These are phyloP conservation scores for Dactylellina drechsleri DNA, from an alignment of 2,329 filamentous ascomycete species.

Conservation along the genomic window DNA sequence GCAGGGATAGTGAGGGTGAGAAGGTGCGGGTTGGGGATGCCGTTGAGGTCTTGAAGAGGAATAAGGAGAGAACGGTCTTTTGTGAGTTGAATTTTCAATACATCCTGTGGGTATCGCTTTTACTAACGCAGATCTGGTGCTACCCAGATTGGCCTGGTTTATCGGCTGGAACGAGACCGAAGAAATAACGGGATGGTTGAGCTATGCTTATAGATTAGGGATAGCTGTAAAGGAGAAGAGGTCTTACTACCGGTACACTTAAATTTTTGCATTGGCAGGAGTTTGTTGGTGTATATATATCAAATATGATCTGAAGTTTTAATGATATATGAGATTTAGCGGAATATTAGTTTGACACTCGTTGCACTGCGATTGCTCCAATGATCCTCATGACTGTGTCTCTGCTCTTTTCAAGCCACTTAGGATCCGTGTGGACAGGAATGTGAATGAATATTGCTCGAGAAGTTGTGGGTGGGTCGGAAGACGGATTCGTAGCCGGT, in stretches of 20 bases:
- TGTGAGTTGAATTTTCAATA: slow-evolving; percentile 63
- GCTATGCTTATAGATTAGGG: background rate
- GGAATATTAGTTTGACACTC: slow-evolving; percentile 6
- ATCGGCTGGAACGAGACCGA: slow-evolving; percentile 54
- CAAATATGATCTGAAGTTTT: background rate
- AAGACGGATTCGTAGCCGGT: slow-evolving; percentile 22
- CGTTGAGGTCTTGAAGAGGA: slow-evolving; percentile 67
- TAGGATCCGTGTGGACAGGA: slow-evolving; percentile 14
- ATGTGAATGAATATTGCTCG: slow-evolving; percentile 51
- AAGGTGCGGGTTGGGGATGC: slow-evolving; percentile 68
- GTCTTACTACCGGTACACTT: too few relatives aligned
- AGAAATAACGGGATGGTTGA: background rate
- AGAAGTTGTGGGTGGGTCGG: slow-evolving; percentile 32
- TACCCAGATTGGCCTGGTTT: slow-evolving; percentile 59
- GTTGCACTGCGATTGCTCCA: slow-evolving; percentile 48
- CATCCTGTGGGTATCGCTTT: background rate
- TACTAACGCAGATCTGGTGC: too few relatives aligned
- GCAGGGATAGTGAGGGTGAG: slow-evolving; percentile 57
- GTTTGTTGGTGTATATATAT: too few relatives aligned
- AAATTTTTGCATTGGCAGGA: too few relatives aligned
- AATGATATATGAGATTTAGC: background rate
- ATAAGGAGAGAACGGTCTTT: slow-evolving; percentile 67
- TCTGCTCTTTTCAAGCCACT: slow-evolving; percentile 26
- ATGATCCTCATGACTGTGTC: slow-evolving; percentile 52
- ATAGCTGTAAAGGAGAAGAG: background rate